Evolutionary conservation across 306 rosid genomes (phyloP), one percentile per base, ranked within the genome.

Genomic region (Trifolium fragiferum): DNA sequence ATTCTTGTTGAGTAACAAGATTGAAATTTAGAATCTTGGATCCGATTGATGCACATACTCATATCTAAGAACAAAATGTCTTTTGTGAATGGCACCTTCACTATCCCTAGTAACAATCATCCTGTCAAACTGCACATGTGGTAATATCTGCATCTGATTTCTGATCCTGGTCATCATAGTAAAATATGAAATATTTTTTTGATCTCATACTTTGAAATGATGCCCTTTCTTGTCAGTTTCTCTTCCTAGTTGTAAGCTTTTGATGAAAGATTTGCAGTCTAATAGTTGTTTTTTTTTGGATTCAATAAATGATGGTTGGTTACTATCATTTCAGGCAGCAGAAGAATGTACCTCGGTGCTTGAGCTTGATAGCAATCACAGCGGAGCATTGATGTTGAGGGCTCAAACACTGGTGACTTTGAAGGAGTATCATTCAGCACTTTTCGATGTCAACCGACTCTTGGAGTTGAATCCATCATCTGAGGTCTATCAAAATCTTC

Each of bases 331-430:
- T 55, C 85, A 93, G 98, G 98, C 96, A 15, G 95, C 98, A 70
- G 93, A 84, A 73, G 98, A 93, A 85, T 92, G 97, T 57, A 92
- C 97, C 25, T 92, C 92, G 18, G 97, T 92, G 69, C 93, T 92
- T 79, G 97, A 90, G 83, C 92, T 90, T 77, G 96, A 92, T 81
- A 78, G 78, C 59, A 73, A 85, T 12, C 97, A 92, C 81, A 90
- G 93, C 4, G 97, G 97, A 75, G 97, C 97, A 0, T 66, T 92
- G 82, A 90, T 92, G 97, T 68, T 92, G 72, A 82, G 97, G 37
- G 96, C 97, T 13, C 97, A 92, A 79, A 90, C 97, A 23, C 80
- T 90, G 32, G 98, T 89, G 74, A 90, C 97, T 15, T 80, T 93
- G 71, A 86, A 84, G 82, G 98, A 93, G 72, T 93, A 91, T 73